A percentile compares a stretch with the other conserved stretches of the same genome.
These are phyloP conservation scores for Cryptosporidium sp. DNA, from an alignment of 169 alveolate species.

Conservation along the genomic window DNA sequence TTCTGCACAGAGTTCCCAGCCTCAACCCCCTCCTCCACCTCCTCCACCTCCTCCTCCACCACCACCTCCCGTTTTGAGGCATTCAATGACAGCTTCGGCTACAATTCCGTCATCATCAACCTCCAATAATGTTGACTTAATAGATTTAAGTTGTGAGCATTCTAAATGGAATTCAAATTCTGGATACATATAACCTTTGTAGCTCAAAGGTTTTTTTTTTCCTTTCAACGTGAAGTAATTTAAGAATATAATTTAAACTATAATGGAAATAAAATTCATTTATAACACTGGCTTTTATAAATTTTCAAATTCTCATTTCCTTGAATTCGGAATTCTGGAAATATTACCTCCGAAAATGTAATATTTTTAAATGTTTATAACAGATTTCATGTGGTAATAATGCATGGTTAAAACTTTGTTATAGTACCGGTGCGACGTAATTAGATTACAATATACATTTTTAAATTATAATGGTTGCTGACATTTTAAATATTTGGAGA, in stretches of 20 bases:
- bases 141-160: constrained; percentile 45
- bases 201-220: too few species aligned
- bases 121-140: constrained; percentile 17
- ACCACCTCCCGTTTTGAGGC: constrained; percentile 1
- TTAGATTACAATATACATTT: background rate
- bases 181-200: constrained; percentile 32
- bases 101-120: constrained; percentile 9
- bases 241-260: background rate
- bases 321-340: background rate
- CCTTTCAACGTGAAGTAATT: too few species aligned
- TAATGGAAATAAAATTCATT: background rate
- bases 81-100: background rate
- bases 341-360: background rate
- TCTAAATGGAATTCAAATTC: constrained; percentile 21
- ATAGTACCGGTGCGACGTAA: constrained; percentile 4
- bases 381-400: background rate
- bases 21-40: background rate
- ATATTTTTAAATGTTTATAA: background rate
- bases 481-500: background rate
- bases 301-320: background rate
- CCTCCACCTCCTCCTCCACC: background rate
- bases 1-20: background rate
- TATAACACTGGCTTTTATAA: too few species aligned
- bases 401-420: background rate
- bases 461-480: too few species aligned